Conservation (phyloP, 73 alveolate genomes). For the Paramecium caudatum region DNA sequence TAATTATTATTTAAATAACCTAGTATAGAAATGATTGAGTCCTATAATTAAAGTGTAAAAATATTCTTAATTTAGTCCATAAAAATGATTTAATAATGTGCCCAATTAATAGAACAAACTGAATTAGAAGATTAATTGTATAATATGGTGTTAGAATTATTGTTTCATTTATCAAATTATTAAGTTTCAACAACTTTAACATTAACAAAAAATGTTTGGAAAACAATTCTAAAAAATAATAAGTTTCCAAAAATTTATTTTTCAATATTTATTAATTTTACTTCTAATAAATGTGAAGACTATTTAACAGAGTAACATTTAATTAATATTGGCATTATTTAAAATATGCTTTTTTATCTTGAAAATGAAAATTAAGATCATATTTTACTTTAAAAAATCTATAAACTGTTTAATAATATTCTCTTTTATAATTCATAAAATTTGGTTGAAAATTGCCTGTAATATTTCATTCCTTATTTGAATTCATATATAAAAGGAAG, state of each 20-base stretch:
- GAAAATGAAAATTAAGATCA: not conserved
- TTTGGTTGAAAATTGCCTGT: not conserved
- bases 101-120: not conserved
- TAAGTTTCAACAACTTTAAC: not conserved
- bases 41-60: not conserved
- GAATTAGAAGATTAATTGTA: not conserved
- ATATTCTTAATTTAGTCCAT: not conserved
- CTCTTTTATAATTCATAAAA: not conserved
- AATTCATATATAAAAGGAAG: not conserved
- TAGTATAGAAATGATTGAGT: not conserved
- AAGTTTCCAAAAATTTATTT: not conserved
- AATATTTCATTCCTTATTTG: not conserved
- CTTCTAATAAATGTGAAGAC: not conserved
- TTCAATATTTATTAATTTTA: slow-evolving; percentile 26
- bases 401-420: not conserved
- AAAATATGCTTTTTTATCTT: not conserved
- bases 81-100: not conserved
- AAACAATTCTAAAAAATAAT: not conserved
- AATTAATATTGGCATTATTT: not conserved
- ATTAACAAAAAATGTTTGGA: not conserved
- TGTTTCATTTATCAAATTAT: not conserved
- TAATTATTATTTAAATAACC: not conserved
- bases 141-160: not conserved
- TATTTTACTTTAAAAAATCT: not conserved
- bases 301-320: not conserved